Base-by-base conservation (phyloP, 106 monocot species). In the Dendrobium officinale region DNA sequence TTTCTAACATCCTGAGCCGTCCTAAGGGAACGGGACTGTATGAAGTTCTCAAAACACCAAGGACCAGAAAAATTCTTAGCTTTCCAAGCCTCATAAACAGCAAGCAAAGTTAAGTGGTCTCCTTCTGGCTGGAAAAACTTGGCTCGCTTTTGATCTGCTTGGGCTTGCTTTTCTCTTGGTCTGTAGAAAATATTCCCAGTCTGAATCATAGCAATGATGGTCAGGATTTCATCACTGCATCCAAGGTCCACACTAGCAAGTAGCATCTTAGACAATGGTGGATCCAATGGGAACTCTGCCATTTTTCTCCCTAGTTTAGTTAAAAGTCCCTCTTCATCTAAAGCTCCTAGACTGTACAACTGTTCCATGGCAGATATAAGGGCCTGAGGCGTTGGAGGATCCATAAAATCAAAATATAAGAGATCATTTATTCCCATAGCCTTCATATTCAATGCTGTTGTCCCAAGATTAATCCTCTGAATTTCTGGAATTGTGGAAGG, bases 81-180 rank as follows among this genome's bases (percentile, higher is more conserved):
- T 81, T 96, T 96, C 96, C 96, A 96, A 41, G 96, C 96, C 87
- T 96, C 93, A 75, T 96, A 96, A 73, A 96, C 96, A 77, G 96
- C 96, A 77, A 96, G 93, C 42, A 96, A 72, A 42, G 96, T 94
- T 49, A 96, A 80, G 64, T 96, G 96, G 54, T 96, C 96, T 5
- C 96, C 96, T 92, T 96, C 96, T 5, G 96, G 93, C 78, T 96
- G 96, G 76, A 96, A 96, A 83, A 96, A 96, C 77, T 96, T 96
- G 18, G 96, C 96, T 79, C 93, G 86, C 80, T 94, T 96, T 76
- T 96, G 93, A 88, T 96, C 96, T 79, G 96, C 96, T 73, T 90
- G 89, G 9, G 96, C 96, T 84, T 96, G 96, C 55, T 96, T 96
- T 67, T 96, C 96, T 81, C 96, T 91, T 49, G 96, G 96, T 51